Evolutionary conservation across 441 rosid species (phyloP).

Genomic region (Populus hybrid): DNA sequence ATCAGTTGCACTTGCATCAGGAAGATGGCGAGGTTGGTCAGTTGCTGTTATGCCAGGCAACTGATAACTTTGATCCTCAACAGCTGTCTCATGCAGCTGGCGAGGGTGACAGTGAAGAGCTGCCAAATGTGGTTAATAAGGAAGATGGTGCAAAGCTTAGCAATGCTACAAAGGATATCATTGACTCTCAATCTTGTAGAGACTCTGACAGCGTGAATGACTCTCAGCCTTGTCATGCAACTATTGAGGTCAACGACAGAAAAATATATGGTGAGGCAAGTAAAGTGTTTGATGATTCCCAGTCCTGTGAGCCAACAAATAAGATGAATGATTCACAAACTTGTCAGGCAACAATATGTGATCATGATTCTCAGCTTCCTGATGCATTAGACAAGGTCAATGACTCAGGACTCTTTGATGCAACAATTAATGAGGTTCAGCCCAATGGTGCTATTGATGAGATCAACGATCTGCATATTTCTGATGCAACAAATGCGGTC

Average conservation of each 20-base stretch:
- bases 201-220: background rate
- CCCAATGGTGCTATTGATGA: conserved; percentile 1
- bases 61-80: conserved; percentile 32
- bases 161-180: conserved; percentile 34
- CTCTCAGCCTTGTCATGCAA: conserved; percentile 29
- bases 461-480: conserved; percentile 1
- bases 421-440: conserved; percentile 7
- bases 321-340: conserved; percentile 12
- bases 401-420: conserved; percentile 4
- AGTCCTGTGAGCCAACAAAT: conserved; percentile 5
- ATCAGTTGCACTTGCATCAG: conserved; percentile 28
- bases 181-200: conserved; percentile 34
- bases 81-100: conserved; percentile 35
- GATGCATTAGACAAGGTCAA: background rate
- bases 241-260: conserved; percentile 19
- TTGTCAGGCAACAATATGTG: background rate
- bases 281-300: conserved; percentile 36
- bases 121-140: conserved; percentile 41
- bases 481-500: background rate
- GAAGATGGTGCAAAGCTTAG: conserved; percentile 38
- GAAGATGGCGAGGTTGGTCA: conserved; percentile 50
- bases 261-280: conserved; percentile 26
- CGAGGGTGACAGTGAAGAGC: conserved; percentile 28
- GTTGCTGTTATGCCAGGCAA: conserved; percentile 38
- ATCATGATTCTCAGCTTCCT: conserved; percentile 9